Evolutionary conservation across 2,329 filamentous ascomycete species (phyloP).

Genomic region (Fusarium incarnatum): DNA sequence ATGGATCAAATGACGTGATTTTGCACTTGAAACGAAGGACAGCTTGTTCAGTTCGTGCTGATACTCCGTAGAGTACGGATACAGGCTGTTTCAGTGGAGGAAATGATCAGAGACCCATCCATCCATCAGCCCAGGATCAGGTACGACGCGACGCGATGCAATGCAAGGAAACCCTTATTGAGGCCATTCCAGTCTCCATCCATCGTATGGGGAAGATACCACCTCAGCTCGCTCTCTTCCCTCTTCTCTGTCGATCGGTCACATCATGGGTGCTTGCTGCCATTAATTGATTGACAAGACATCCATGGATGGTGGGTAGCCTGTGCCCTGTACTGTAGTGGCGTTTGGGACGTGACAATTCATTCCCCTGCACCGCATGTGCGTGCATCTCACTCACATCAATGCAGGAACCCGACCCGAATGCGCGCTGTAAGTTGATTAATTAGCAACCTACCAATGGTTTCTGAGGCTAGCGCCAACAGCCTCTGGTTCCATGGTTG

Average conservation of each 20-base stretch:
- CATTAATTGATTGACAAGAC: conserved; percentile 10
- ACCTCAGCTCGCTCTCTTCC: conserved; percentile 11
- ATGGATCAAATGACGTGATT: conserved; percentile 30
- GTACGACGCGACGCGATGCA: conserved; percentile 3
- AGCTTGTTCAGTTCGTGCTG: conserved; percentile 18
- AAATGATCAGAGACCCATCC: conserved; percentile 3
- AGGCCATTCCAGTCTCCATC: conserved; percentile 31
- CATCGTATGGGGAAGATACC: conserved; percentile 5
- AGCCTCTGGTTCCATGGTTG: not conserved
- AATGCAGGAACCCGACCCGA: conserved; percentile 46
- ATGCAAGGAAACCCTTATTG: conserved; percentile 11
- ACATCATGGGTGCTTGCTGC: conserved; percentile 1
- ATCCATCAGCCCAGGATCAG: conserved; percentile 3
- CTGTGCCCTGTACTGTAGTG: not conserved
- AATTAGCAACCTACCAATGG: not conserved
- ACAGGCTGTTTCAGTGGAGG: not conserved
- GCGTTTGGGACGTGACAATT: conserved; percentile 11
- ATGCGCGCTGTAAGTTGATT: not conserved
- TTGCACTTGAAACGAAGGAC: conserved; percentile 6
- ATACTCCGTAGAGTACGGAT: not conserved
- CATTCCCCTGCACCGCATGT: conserved; percentile 34
- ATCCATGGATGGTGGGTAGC: conserved; percentile 3
- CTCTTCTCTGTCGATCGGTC: conserved; percentile 24
- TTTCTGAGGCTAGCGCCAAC: not conserved
- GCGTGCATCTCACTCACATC: conserved; percentile 20